phyloP scores from a whole-genome alignment of 140 eudicot species.

The Stevia rebaudiana region DNA sequence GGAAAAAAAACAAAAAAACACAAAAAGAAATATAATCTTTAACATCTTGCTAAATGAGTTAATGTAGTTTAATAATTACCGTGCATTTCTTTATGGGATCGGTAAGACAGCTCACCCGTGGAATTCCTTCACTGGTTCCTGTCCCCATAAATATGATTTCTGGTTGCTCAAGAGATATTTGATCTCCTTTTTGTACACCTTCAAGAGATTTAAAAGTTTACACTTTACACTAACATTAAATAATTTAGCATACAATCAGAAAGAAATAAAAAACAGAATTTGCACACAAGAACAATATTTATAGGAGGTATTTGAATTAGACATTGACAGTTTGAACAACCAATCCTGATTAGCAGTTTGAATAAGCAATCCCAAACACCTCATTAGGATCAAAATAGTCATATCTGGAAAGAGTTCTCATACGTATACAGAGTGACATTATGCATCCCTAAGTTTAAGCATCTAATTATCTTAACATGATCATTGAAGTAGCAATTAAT shows the following conservation, averaged over 20 bases:
- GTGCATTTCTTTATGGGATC: constrained; percentile 58
- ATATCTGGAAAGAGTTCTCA: not conserved
- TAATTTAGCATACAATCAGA: not conserved
- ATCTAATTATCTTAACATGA: not conserved
- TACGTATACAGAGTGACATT: not conserved
- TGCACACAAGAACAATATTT: no score
- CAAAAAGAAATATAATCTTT: not conserved
- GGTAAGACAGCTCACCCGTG: constrained; percentile 98
- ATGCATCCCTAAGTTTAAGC: not conserved
- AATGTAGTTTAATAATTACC: constrained; percentile 31
- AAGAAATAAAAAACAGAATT: not conserved
- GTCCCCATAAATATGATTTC: constrained; percentile 91
- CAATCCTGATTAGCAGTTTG: not conserved
- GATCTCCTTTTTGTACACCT: constrained; percentile 32
- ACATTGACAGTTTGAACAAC: not conserved
- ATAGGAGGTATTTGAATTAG: not conserved
- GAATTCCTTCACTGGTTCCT: constrained; percentile 97
- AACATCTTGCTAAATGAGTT: not conserved
- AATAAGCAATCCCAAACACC: not conserved
- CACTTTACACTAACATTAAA: not conserved
- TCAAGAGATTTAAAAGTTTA: constrained; percentile 5
- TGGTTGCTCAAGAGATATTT: constrained; percentile 42
- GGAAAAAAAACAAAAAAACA: not conserved
- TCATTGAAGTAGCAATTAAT: not conserved
- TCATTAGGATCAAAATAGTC: not conserved